Evolutionary conservation across 202 grass and related monocot species (phyloP).

Genomic region (Schoenoplectus triqueter): DNA sequence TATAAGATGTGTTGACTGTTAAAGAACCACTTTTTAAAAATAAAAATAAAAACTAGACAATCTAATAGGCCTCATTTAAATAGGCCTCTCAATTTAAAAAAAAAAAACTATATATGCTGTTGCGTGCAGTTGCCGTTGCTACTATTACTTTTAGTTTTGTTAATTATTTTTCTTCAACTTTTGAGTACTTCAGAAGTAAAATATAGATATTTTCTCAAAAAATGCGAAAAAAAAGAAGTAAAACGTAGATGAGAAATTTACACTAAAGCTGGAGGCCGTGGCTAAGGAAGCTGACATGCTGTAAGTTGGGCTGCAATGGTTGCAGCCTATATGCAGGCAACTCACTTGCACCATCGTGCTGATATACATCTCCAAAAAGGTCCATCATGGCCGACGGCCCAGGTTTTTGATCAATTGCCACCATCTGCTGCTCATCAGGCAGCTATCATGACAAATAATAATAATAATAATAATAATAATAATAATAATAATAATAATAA

Average conservation of each 20-base stretch:
- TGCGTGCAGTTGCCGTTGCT: neutral
- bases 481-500: no score
- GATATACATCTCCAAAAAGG: conserved; percentile 35
- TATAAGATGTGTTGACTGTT: conserved; percentile 8
- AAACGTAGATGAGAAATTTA: neutral
- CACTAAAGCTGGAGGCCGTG: conserved; percentile 68
- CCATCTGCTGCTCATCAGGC: neutral
- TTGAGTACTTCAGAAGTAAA: neutral
- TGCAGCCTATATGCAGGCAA: conserved; percentile 68
- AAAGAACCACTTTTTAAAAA: neutral
- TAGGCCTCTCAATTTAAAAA: neutral
- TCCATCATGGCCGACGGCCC: conserved; percentile 32
- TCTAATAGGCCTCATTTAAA: neutral
- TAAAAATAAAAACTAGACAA: neutral
- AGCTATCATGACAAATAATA: neutral
- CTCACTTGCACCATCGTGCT: conserved; percentile 40
- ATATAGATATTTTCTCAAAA: no score
- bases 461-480: no score
- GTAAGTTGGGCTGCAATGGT: conserved; percentile 74
- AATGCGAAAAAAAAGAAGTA: neutral
- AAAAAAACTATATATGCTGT: neutral
- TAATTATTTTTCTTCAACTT: neutral
- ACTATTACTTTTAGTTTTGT: conserved; percentile 18
- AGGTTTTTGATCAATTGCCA: conserved; percentile 32
- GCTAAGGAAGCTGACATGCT: conserved; percentile 58